Evolutionary conservation across 306 rosid genomes (phyloP), one percentile per base, ranked within the genome.

Genomic region (Vigna nakashimae): DNA sequence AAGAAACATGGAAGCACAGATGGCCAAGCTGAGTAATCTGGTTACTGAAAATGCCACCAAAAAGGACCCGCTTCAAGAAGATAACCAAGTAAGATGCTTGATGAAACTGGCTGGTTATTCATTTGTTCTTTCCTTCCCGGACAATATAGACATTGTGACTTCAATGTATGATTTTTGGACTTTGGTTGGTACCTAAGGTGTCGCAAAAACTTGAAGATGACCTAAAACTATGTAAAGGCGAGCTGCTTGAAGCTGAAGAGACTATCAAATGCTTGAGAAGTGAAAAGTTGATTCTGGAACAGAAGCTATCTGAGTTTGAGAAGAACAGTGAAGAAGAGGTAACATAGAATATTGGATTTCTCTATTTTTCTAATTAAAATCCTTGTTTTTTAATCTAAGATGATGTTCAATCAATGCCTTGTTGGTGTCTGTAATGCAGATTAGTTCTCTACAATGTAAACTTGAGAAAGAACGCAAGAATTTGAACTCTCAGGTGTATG

Each of bases 321-420:
- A 91, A 88, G 82, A 86, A 58, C 65, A 90, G 85, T 74, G 78
- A 79, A 65, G 87, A 87, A 65, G 98, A 91, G 98, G 99, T 92
- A 79, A 67, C 50, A 52, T 69, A 32, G 43, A 22, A 28, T 32
- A 65, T 42, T 69, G 87, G 64, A 45, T 69, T 56, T 72, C 55
- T 56, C 18, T 78, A 15, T 64, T 48, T 32, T 26, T 26, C 3
- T 43, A 72, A 40, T 65, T 40, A 57, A 78, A 32, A 74, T 16
- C 65, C 24, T 52, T 69, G 48, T 71, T 75, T 65, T 34, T 62
- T 15, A 15, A 28, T 38, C 52, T 83, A 68, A 28, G 51, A 64
- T 49, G 64, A 69, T 66, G 55, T 5, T 71, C 17, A 69, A 48
- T 70, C 51, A 62, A 63, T 20, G 63, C 78, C 55, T 63, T 34